A percentile compares a stretch with the other conserved stretches of the same genome.
Conservation (phyloP, 2,329 filamentous ascomycete species). For the Botrytis sinoallii region DNA sequence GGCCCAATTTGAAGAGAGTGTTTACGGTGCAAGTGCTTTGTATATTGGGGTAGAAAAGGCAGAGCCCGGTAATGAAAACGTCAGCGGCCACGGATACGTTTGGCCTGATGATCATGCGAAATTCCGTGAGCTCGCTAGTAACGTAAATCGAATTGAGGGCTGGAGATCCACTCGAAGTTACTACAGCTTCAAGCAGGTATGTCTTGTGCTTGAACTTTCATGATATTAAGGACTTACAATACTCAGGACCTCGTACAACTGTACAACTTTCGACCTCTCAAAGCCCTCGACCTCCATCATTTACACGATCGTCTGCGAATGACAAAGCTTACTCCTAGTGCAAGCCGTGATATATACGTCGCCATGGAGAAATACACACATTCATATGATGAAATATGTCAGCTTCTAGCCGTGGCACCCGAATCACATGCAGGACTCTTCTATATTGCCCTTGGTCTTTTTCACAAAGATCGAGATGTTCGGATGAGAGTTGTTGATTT, state of each 20-base stretch:
- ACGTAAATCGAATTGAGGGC: conserved; percentile 89
- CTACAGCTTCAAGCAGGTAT: conserved; percentile 86
- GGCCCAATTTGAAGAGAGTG: conserved; percentile 90
- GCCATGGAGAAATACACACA: conserved; percentile 73
- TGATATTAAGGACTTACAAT: conserved; percentile 37
- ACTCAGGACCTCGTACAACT: conserved; percentile 61
- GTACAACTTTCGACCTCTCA: conserved; percentile 64
- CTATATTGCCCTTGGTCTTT: conserved; percentile 84
- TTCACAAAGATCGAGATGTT: conserved; percentile 82
- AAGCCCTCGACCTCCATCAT: conserved; percentile 83
- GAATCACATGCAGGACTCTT: conserved; percentile 87
- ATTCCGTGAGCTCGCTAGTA: conserved; percentile 82
- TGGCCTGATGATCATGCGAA: conserved; percentile 83
- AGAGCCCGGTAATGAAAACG: conserved; percentile 54
- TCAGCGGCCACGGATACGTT: conserved; percentile 87
- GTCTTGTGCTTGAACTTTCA: conserved; percentile 23
- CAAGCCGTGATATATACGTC: conserved; percentile 81
- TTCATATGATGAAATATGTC: conserved; percentile 80
- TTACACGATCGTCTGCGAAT: conserved; percentile 87
- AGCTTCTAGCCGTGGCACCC: conserved; percentile 77
- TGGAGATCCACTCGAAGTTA: conserved; percentile 96
- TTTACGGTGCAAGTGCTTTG: conserved; percentile 88
- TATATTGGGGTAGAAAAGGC: conserved; percentile 77
- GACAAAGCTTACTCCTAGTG: conserved; percentile 70
- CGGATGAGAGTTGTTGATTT: conserved; percentile 74